A percentile compares a stretch with the other conserved stretches of the same genome.
Evolutionary conservation across 2,329 filamentous ascomycete genomes (phyloP).

Genomic region (Aspergillus awamori): DNA sequence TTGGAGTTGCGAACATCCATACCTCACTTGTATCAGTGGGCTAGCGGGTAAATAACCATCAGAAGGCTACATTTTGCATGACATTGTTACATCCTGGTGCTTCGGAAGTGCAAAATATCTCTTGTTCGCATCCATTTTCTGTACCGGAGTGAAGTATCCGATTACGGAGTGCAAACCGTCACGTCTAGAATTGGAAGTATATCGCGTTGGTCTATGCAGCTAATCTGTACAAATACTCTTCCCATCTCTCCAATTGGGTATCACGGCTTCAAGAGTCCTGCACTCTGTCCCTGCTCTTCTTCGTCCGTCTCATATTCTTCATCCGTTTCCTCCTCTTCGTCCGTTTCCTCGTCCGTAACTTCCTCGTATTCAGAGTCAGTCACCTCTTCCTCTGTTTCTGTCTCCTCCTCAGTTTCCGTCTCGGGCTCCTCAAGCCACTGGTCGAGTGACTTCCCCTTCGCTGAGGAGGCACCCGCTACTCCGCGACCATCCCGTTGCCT

Average conservation of each 20-base stretch:
- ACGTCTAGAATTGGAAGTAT: background rate
- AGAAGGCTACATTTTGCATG: background rate
- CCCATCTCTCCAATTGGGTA: background rate
- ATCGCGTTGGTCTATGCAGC: background rate
- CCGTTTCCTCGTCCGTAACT: constrained; percentile 52
- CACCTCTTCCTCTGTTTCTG: constrained; percentile 55
- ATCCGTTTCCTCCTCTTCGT: constrained; percentile 49
- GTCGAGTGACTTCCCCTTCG: constrained; percentile 78
- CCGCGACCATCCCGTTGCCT: constrained; percentile 20
- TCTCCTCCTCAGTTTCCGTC: constrained; percentile 56
- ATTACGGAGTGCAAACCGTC: background rate
- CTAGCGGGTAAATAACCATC: background rate
- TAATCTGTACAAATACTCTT: background rate
- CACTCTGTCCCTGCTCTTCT: constrained; percentile 48
- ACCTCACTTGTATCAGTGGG: background rate
- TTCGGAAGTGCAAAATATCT: too few species aligned
- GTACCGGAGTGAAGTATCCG: too few species aligned
- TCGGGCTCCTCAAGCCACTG: constrained; percentile 79
- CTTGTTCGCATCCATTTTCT: too few species aligned
- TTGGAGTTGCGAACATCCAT: background rate
- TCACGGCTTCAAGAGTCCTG: constrained; percentile 5
- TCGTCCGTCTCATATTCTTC: constrained; percentile 41
- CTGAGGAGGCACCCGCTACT: constrained; percentile 25
- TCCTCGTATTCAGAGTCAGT: constrained; percentile 57
- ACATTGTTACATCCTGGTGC: too few species aligned